Evolutionary conservation across 2,329 filamentous ascomycete genomes (phyloP).

Genomic region (Apiospora koreana): DNA sequence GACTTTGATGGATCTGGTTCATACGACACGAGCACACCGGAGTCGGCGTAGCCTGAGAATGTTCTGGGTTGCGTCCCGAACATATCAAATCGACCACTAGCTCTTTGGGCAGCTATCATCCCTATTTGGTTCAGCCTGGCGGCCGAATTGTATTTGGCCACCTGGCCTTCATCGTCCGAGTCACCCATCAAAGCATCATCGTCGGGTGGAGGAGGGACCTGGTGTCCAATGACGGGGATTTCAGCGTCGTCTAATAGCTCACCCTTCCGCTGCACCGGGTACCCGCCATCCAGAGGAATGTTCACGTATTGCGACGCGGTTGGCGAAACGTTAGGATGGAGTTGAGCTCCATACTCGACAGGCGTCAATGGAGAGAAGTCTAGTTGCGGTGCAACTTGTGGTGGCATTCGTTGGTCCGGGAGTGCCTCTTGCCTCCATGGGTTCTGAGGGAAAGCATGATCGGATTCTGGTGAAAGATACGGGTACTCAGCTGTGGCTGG

Average conservation of each 20-base stretch:
- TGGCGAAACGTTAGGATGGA: slow-evolving; percentile 14
- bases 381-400: slow-evolving; percentile 15
- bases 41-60: slow-evolving; percentile 50
- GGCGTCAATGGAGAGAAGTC: slow-evolving; percentile 27
- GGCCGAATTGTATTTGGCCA: slow-evolving; percentile 38
- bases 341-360: not conserved
- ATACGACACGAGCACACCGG: slow-evolving; percentile 63
- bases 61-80: slow-evolving; percentile 49
- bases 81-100: slow-evolving; percentile 39
- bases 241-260: not conserved
- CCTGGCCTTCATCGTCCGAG: slow-evolving; percentile 58
- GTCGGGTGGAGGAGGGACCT: slow-evolving; percentile 40
- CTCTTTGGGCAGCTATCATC: slow-evolving; percentile 37
- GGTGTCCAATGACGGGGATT: not conserved
- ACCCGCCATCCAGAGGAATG: slow-evolving; percentile 12
- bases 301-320: slow-evolving; percentile 17
- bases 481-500: slow-evolving; percentile 27
- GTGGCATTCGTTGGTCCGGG: not conserved
- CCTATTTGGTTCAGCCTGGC: slow-evolving; percentile 42
- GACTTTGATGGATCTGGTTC: slow-evolving; percentile 64
- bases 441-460: slow-evolving; percentile 27
- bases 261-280: not conserved
- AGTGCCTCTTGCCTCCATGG: slow-evolving; percentile 25
- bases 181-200: slow-evolving; percentile 65
- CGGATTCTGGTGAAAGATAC: slow-evolving; percentile 32